These are phyloP conservation scores for Ogataea wickerhamii DNA, from an alignment of 805 yeast genomes.

Conservation along the genomic window DNA sequence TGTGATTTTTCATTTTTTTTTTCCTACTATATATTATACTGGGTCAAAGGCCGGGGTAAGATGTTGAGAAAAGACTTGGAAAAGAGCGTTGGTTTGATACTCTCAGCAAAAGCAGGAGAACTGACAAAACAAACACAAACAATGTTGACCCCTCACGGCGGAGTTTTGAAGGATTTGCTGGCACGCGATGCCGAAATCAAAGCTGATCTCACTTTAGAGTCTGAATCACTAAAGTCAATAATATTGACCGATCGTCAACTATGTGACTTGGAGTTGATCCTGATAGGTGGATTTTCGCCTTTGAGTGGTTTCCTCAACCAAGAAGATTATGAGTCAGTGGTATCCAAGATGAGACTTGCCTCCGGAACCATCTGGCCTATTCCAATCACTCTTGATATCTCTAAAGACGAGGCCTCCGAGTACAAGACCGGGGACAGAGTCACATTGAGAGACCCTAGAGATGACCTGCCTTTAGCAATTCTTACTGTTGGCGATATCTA, in stretches of 20 bases:
- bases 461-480: constrained; percentile 74
- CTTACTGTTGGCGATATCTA: constrained; percentile 76
- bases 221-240: constrained; percentile 45
- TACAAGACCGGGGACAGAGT: constrained; percentile 57
- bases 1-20: not conserved
- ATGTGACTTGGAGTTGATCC: constrained; percentile 87
- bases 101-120: not conserved
- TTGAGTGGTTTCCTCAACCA: constrained; percentile 62
- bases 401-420: constrained; percentile 43
- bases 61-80: not conserved
- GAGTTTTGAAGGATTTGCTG: constrained; percentile 77
- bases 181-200: constrained; percentile 71
- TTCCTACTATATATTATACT: not conserved
- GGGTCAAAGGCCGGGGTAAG: not conserved
- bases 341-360: constrained; percentile 62
- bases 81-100: not conserved
- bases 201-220: constrained; percentile 54
- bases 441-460: constrained; percentile 76
- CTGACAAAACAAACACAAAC: constrained; percentile 4
- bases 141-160: constrained; percentile 91
- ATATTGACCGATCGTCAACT: constrained; percentile 80
- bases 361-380: constrained; percentile 85
- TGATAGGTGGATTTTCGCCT: constrained; percentile 94
- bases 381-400: constrained; percentile 86
- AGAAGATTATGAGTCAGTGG: constrained; percentile 67